Evolutionary conservation across 2,329 filamentous ascomycete species (phyloP).

Genomic region (Ophiostoma sp.): DNA sequence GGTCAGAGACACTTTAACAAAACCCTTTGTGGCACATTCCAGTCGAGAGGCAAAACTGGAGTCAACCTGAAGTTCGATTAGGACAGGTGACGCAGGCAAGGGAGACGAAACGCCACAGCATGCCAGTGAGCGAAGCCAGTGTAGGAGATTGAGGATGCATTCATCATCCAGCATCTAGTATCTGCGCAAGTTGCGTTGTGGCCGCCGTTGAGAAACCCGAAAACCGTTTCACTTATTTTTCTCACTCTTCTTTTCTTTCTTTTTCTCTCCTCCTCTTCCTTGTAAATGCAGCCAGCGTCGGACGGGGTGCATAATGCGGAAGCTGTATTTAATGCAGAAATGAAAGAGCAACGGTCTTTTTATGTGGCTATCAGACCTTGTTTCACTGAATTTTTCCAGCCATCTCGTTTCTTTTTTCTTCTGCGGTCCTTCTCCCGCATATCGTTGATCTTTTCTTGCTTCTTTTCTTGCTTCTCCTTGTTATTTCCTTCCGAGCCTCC

Average conservation of each 20-base stretch:
- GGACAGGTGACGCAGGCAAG: neutral
- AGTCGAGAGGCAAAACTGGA: neutral
- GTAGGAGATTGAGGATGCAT: neutral
- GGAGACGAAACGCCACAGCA: conserved; percentile 11
- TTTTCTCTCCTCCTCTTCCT: neutral
- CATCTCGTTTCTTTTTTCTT: conserved; percentile 13
- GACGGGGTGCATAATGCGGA: conserved; percentile 13
- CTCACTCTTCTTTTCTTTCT: neutral
- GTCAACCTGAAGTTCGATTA: no score
- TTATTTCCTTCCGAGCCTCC: neutral
- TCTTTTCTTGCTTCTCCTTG: neutral
- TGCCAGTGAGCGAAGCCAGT: neutral
- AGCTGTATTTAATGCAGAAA: neutral
- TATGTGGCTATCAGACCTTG: conserved; percentile 8
- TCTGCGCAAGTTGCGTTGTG: neutral
- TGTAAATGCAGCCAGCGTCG: neutral
- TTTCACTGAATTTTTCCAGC: neutral
- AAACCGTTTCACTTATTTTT: neutral
- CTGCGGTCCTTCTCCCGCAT: neutral
- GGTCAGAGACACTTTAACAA: neutral
- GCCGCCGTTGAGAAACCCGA: neutral
- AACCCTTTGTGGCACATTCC: neutral
- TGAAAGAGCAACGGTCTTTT: neutral
- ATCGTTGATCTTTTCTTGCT: neutral
- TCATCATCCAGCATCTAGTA: neutral